Evolutionary conservation across 2,329 filamentous ascomycete genomes (phyloP).

Genomic region (Trichoderma sp.): DNA sequence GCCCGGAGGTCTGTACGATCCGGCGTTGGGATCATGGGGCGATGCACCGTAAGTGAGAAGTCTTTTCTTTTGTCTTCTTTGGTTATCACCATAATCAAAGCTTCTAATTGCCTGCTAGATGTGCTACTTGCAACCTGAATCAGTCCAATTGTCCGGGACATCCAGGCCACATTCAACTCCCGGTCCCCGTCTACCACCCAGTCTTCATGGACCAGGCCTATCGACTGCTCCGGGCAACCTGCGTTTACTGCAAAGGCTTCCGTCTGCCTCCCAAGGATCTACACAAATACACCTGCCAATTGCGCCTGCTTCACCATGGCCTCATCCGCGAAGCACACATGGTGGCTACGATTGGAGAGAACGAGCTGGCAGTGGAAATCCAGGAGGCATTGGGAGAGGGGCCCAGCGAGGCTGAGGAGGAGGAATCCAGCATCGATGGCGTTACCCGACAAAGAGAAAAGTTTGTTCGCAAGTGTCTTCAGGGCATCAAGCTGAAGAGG

Average conservation of each 20-base stretch:
- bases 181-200: slow-evolving; percentile 92
- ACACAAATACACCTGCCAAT: slow-evolving; percentile 78
- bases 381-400: slow-evolving; percentile 44
- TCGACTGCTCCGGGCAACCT: slow-evolving; percentile 81
- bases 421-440: slow-evolving; percentile 56
- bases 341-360: slow-evolving; percentile 56
- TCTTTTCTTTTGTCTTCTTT: slow-evolving; percentile 21
- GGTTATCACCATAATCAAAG: neutral
- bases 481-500: slow-evolving; percentile 53
- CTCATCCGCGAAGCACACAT: slow-evolving; percentile 68
- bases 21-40: slow-evolving; percentile 85
- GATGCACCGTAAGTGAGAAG: slow-evolving; percentile 68
- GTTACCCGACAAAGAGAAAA: slow-evolving; percentile 56
- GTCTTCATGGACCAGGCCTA: slow-evolving; percentile 92
- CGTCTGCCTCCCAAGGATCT: slow-evolving; percentile 75
- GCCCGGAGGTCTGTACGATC: slow-evolving; percentile 88
- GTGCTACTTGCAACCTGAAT: slow-evolving; percentile 87
- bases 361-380: slow-evolving; percentile 42
- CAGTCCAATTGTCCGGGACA: slow-evolving; percentile 86
- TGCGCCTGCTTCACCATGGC: slow-evolving; percentile 83
- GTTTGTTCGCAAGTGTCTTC: slow-evolving; percentile 75
- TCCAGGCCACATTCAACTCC: slow-evolving; percentile 91
- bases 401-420: slow-evolving; percentile 64
- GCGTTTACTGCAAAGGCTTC: slow-evolving; percentile 86
- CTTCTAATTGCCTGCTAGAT: slow-evolving; percentile 55